A percentile compares a stretch with the other conserved stretches of the same genome.
Evolutionary conservation across 176 grass and related monocot species (phyloP).

Genomic region (Oryza australiensis): DNA sequence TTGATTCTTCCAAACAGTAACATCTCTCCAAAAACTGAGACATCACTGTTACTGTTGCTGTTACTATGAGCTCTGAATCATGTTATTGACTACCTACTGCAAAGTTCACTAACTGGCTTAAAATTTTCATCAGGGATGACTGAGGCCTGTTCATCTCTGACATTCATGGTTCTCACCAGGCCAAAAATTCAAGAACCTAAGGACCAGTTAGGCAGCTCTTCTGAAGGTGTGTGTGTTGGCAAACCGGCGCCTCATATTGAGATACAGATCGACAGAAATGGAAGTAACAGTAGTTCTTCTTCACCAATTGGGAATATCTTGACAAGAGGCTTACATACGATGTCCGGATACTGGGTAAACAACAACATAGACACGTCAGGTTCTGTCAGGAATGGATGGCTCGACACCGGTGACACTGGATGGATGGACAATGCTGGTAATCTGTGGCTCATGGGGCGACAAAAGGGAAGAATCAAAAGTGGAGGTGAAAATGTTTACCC

Average conservation of each 20-base stretch:
- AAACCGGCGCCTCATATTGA: conserved; percentile 79
- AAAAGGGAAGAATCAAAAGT: conserved; percentile 76
- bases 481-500: conserved; percentile 95
- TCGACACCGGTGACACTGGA: conserved; percentile 81
- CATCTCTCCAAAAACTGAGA: background rate
- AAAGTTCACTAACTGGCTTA: background rate
- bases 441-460: conserved; percentile 75
- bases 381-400: conserved; percentile 57
- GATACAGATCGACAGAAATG: conserved; percentile 42
- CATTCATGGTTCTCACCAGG: conserved; percentile 60
- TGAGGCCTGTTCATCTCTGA: conserved; percentile 86
- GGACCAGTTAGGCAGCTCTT: background rate
- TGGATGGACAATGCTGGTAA: conserved; percentile 62
- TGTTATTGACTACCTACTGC: background rate
- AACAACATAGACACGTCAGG: conserved; percentile 27
- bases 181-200: conserved; percentile 33
- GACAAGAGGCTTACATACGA: conserved; percentile 87
- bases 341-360: conserved; percentile 71
- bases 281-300: background rate
- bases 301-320: conserved; percentile 59
- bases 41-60: background rate
- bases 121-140: conserved; percentile 73
- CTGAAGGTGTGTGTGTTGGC: conserved; percentile 56
- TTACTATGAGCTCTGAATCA: background rate
- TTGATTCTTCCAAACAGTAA: background rate